Base-by-base conservation (phyloP, 805 yeast genomes). In the Saccharomycopsis babjevae region DNA sequence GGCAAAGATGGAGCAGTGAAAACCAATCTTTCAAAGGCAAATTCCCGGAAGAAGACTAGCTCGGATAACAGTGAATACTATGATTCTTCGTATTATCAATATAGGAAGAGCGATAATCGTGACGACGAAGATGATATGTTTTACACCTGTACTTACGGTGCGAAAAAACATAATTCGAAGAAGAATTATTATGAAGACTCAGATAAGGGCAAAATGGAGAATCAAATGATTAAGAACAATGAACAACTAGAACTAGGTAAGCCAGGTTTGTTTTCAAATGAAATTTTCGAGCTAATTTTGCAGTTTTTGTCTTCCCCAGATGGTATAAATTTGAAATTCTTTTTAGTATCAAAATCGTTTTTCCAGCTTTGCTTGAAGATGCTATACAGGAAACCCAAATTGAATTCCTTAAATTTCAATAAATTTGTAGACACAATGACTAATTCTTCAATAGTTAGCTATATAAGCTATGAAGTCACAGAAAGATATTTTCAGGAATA, bases 401-500 rank as follows among this genome's bases (percentile, higher is more conserved):
- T 93, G 55, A 76, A 77, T 56, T 83, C 94, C 4, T 75, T 77
- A 59, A 92, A 91, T 70, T 92, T 90, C 69, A 73, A 75, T 62
- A 70, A 72, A 30, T 94, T 93, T 74, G 93, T 91, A 52, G 89
- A 86, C 8, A 74, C 89, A 0, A 76, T 88, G 39, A 74, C 85
- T 30, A 66, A 72, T 61, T 73, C 77, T 22, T 70, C 78, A n/a
- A 40, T 57, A 16, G 52, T 61, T 11, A 63, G 65, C 43, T 54
- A 54, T 28, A 13, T 63, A 10, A 63, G 50, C 28, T 57, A 36
- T 40, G 50, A 54, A 30, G n/a, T 36, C 18, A 56, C 64, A 30
- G 57, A 46, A 42, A 55, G 50, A 38, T 46, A 34, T 25, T 57
- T 57, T 30, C 25, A 52, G 4, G 34, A 55, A 22, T 16, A 55